Evolutionary conservation across 2,329 filamentous ascomycete species (phyloP), one percentile per base, ranked within the genome.

Genomic region (Monosporascus sp.): DNA sequence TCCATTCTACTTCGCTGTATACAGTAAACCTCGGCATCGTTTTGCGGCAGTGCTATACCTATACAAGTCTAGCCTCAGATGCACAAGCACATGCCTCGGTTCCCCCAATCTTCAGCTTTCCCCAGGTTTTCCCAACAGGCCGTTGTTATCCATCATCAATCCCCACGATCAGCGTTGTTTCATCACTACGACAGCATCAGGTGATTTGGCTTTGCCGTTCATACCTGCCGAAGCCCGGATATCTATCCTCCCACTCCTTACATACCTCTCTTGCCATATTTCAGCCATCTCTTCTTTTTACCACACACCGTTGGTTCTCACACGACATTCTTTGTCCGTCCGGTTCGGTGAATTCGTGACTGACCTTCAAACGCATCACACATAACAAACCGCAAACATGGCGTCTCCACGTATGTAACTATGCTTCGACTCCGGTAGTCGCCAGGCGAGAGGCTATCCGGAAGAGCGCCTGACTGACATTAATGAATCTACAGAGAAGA

Each of bases 401-500:
- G 66, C 66, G 25, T 68, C 65, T 51, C 65, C 65, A 61, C 65
- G 65, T 67, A 63, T 14, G 65, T 63, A 43, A 15, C 49, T 49
- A 45, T 25, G 48, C 31, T 15, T 46, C 50, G 24, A 37, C 44
- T 31, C 47, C n/a, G 17, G 48, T 49, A 49, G 41, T 50, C 52
- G 17, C 31, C 49, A 35, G 14, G 31, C 31, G 31, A 35, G 5
- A 6, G 9, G 9, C 31, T 35, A 35, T 35, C 31, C 31, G 9
- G 9, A 14, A 14, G 31, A 11, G 11, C 31, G 9, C 31, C 31
- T 14, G 31, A 35, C 60, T 64, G 55, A 62, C 65, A 59, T 55
- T 50, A 54, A 52, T 52, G 11, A 46, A 48, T 39, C 47, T 49
- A 53, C 72, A 93, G 89, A 94, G 78, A 81, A 89, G 79, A 87